Conservation (phyloP, 805 yeast genomes). For the Metschnikowia colocasiae region DNA sequence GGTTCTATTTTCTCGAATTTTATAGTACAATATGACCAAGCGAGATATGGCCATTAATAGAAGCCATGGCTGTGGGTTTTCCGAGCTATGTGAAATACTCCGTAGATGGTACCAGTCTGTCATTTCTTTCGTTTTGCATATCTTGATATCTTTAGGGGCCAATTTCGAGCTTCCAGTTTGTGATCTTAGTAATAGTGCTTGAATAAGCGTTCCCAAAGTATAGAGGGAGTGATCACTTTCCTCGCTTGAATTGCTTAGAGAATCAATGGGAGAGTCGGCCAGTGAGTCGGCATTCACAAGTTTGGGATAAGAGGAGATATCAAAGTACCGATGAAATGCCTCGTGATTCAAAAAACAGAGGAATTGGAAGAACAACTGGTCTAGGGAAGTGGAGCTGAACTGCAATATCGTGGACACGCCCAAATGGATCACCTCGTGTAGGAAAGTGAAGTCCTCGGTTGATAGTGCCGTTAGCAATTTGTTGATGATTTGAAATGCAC, state of each 20-base stretch:
- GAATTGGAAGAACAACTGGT: slow-evolving; percentile 31
- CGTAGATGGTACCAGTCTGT: slow-evolving; percentile 26
- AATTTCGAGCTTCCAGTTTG: slow-evolving; percentile 14
- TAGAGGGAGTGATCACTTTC: slow-evolving; percentile 13
- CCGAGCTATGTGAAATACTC: slow-evolving; percentile 21
- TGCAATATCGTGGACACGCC: slow-evolving; percentile 36
- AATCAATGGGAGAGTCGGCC: slow-evolving; percentile 1
- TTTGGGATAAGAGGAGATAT: slow-evolving; percentile 23
- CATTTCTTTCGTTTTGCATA: background rate
- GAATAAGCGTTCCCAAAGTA: slow-evolving; percentile 23
- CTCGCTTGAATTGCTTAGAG: background rate
- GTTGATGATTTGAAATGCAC: slow-evolving; percentile 43
- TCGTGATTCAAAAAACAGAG: slow-evolving; percentile 44
- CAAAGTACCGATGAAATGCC: slow-evolving; percentile 35
- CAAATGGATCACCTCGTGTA: slow-evolving; percentile 35
- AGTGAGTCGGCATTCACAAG: slow-evolving; percentile 20
- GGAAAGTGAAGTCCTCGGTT: slow-evolving; percentile 35
- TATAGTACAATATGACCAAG: slow-evolving; percentile 30
- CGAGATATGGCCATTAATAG: slow-evolving; percentile 31
- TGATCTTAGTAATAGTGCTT: slow-evolving; percentile 19
- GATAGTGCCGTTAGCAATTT: slow-evolving; percentile 40
- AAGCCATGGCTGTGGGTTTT: slow-evolving; percentile 38
- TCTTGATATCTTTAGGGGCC: slow-evolving; percentile 14
- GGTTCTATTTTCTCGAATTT: slow-evolving; percentile 15
- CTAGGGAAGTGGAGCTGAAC: slow-evolving; percentile 39